Evolutionary conservation across 345 rosid species (phyloP).

Genomic region (Carallia brachiata): DNA sequence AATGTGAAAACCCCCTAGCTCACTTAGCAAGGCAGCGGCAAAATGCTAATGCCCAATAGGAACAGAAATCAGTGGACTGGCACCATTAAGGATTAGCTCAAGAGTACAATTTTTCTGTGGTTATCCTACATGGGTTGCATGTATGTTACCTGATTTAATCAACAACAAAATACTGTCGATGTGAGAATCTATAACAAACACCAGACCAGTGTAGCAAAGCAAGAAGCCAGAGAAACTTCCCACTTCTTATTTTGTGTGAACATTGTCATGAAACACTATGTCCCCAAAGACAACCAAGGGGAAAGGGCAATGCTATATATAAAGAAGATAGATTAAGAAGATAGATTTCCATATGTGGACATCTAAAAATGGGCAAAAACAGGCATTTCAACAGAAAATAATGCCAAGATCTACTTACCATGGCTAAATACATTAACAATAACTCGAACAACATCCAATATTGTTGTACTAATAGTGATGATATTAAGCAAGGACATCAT

Average conservation of each 20-base stretch:
- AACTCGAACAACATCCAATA: too few species aligned
- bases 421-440: too few species aligned
- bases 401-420: neutral
- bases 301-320: neutral
- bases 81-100: neutral
- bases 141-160: neutral
- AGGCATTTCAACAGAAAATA: neutral
- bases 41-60: constrained; percentile 5
- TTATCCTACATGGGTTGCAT: too few species aligned
- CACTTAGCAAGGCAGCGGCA: neutral
- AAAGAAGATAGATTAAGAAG: neutral
- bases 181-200: neutral
- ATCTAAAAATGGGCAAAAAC: neutral
- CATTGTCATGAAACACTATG: neutral
- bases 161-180: neutral
- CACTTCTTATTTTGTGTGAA: neutral
- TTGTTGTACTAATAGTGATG: too few species aligned
- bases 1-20: constrained; percentile 7
- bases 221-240: constrained; percentile 9
- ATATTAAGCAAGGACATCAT: too few species aligned
- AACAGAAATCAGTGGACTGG: neutral
- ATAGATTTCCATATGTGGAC: neutral
- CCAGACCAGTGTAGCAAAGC: neutral
- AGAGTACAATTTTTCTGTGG: too few species aligned
- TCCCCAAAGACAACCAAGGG: neutral